These are phyloP conservation scores for Eustoma russellianum DNA, from an alignment of 257 asterid species.

Conservation along the genomic window DNA sequence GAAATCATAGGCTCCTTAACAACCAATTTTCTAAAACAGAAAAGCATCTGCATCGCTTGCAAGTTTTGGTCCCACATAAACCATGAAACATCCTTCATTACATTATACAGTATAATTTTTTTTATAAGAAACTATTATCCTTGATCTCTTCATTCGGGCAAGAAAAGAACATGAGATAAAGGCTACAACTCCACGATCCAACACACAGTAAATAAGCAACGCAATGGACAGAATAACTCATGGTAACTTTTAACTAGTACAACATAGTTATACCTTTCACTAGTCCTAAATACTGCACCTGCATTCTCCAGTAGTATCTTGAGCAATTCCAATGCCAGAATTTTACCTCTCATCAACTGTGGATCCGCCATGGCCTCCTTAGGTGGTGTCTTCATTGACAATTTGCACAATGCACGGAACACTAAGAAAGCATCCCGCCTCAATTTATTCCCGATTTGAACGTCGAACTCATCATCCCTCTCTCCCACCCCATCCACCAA, in stretches of 20 bases:
- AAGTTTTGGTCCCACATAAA: no score
- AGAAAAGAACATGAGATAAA: background rate
- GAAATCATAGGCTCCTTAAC: no score
- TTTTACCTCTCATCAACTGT: slow-evolving; percentile 95
- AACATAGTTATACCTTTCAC: slow-evolving; percentile 63
- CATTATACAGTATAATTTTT: no score
- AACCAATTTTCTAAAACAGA: no score
- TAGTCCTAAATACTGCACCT: slow-evolving; percentile 89
- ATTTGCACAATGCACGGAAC: slow-evolving; percentile 89
- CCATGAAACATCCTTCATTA: no score
- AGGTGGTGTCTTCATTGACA: slow-evolving; percentile 98
- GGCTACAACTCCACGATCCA: background rate
- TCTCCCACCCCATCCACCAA: slow-evolving; percentile 84
- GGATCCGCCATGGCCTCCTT: slow-evolving; percentile 82
- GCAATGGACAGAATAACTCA: background rate
- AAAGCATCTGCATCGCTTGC: no score
- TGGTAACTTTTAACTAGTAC: background rate
- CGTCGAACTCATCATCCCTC: slow-evolving; percentile 92
- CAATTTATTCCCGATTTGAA: slow-evolving; percentile 94
- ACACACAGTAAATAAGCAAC: no score
- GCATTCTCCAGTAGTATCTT: slow-evolving; percentile 98
- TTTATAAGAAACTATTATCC: no score
- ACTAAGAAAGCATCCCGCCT: slow-evolving; percentile 93
- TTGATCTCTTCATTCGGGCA: background rate
- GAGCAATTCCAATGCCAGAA: slow-evolving; percentile 90